phyloP scores from a whole-genome alignment of 192 early-diverging fungal genomes.

The Linderina pennispora region DNA sequence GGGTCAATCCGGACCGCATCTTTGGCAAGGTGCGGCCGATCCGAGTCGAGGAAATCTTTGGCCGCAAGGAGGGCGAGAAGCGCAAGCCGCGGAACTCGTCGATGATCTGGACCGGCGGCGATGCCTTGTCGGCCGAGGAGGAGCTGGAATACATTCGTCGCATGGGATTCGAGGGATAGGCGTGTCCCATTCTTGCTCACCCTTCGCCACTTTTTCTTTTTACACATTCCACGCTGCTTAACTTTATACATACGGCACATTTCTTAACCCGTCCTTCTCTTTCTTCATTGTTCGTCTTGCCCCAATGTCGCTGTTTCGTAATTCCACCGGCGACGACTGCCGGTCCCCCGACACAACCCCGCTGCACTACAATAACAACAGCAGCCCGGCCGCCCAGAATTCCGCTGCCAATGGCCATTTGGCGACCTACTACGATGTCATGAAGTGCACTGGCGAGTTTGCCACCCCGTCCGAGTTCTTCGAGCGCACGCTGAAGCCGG shows the following conservation, averaged over 20 bases:
- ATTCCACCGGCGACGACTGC: no score
- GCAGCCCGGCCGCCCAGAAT: no score
- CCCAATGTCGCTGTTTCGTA: constrained; percentile 19
- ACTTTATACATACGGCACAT: background rate
- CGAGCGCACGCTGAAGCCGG: constrained; percentile 15
- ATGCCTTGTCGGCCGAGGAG: constrained; percentile 38
- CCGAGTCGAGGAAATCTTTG: constrained; percentile 43
- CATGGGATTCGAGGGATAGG: constrained; percentile 42
- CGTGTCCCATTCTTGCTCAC: background rate
- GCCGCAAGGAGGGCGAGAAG: constrained; percentile 10
- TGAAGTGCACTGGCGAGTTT: constrained; percentile 36
- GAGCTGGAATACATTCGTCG: constrained; percentile 41
- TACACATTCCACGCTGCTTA: background rate
- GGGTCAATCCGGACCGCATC: constrained; percentile 42
- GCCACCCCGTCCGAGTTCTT: constrained; percentile 28
- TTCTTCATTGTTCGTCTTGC: background rate
- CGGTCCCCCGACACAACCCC: constrained; percentile 6
- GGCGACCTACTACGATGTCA: constrained; percentile 43
- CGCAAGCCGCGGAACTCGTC: constrained; percentile 42
- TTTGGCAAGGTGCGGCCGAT: constrained; percentile 44
- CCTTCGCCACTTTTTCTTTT: background rate
- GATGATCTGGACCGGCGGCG: constrained; percentile 45
- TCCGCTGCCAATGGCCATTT: no score
- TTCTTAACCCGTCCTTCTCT: background rate
- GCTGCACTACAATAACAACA: background rate